Evolutionary conservation across 169 alveolate genomes (phyloP).

Genomic region (Perkinsus marinus): DNA sequence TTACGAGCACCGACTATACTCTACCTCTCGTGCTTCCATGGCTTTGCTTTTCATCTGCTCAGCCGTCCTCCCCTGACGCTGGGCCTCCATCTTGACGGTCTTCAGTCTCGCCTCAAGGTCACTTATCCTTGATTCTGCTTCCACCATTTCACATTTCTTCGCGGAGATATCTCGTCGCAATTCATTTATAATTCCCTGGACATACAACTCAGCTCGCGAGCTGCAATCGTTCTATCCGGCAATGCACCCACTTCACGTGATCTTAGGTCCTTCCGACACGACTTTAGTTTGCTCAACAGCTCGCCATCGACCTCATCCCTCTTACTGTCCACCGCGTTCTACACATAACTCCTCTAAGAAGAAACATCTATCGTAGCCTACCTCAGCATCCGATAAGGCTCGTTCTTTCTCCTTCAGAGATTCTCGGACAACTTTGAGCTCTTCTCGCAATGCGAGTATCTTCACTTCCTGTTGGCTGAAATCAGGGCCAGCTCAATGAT

Average conservation of each 20-base stretch:
- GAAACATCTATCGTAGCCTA: not conserved
- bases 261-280: not conserved
- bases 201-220: too few species aligned
- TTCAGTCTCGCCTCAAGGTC: not conserved
- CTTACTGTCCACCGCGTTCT: not conserved
- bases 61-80: not conserved
- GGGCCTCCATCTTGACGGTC: not conserved
- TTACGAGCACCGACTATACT: too few species aligned
- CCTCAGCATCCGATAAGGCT: not conserved
- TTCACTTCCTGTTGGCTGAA: not conserved
- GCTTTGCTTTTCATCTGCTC: not conserved
- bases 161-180: not conserved
- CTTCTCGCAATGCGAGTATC: not conserved
- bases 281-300: not conserved
- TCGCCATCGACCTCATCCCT: not conserved
- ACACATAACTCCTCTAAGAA: not conserved
- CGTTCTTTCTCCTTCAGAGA: not conserved
- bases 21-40: not conserved
- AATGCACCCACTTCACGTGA: not conserved
- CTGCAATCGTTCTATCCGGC: too few species aligned
- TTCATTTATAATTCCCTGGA: not conserved
- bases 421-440: not conserved
- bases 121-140: not conserved
- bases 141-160: not conserved
- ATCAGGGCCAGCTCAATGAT: not conserved